Percentiles rank a stretch among this genome's conserved stretches.
phyloP scores from a whole-genome alignment of 1,284 basidiomycete genomes.

The Phylloporus sp. region DNA sequence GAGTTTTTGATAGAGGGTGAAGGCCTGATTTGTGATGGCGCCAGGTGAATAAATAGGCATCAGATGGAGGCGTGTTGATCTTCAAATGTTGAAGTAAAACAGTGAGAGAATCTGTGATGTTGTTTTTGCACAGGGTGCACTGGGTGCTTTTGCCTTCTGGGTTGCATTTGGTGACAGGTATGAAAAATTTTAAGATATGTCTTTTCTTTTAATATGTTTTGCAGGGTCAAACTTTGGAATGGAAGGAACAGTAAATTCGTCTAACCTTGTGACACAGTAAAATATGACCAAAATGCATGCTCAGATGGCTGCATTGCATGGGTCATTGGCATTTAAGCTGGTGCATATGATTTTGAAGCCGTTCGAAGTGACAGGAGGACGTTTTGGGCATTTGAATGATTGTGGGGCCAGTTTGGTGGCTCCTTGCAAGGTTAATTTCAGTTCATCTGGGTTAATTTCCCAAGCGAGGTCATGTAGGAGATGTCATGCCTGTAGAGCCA shows the following conservation, averaged over 20 bases:
- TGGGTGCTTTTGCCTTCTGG: background rate
- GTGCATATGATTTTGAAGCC: background rate
- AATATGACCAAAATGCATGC: too few species aligned
- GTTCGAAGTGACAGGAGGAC: background rate
- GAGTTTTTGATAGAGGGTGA: background rate
- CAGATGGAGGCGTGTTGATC: background rate
- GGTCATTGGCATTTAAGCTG: too few species aligned
- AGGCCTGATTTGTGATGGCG: slow-evolving; percentile 20
- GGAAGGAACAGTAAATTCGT: background rate
- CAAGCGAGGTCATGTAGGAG: background rate
- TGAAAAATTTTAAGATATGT: background rate
- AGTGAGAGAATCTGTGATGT: background rate
- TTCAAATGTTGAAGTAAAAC: background rate
- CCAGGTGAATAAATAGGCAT: background rate
- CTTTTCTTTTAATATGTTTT: background rate
- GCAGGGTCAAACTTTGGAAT: background rate
- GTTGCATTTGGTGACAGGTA: background rate
- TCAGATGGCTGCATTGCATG: too few species aligned
- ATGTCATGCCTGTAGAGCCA: background rate
- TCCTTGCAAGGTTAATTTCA: background rate
- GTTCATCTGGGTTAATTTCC: background rate
- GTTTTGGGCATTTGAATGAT: background rate
- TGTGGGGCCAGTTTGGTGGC: background rate
- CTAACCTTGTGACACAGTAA: background rate
- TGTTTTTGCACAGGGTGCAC: background rate